phyloP scores from a whole-genome alignment of 257 asterid genomes.

The Solanum tarijense region DNA sequence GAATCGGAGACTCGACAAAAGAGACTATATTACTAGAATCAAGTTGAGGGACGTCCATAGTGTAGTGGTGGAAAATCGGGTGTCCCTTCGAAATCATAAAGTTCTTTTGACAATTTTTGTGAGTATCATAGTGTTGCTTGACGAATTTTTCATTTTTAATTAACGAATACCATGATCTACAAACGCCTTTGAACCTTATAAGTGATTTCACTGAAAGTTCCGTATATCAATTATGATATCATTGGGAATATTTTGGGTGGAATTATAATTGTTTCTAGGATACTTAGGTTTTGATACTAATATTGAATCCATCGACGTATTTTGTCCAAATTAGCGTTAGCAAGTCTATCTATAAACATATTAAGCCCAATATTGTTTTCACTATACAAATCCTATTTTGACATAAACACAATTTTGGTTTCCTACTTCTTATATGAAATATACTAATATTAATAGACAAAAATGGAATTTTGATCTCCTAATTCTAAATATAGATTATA shows the following conservation, averaged over 20 bases:
- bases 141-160: not conserved
- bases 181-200: not conserved
- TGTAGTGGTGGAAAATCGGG: not conserved
- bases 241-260: not conserved
- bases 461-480: no score
- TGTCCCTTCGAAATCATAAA: no score
- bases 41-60: not conserved
- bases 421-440: not conserved
- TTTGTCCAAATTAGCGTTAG: not conserved
- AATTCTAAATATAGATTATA: no score
- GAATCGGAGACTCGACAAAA: not conserved
- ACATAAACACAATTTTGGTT: not conserved
- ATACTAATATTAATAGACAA: not conserved
- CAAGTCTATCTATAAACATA: not conserved
- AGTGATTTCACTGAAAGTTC: not conserved
- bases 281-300: not conserved
- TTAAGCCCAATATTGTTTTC: no score
- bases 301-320: not conserved
- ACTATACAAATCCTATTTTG: not conserved
- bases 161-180: not conserved
- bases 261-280: not conserved
- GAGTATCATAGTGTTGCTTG: not conserved
- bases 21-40: not conserved
- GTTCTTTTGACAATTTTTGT: no score
- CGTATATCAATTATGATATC: not conserved